Percentiles rank a stretch among this genome's conserved stretches.
phyloP scores from a whole-genome alignment of 2,329 filamentous ascomycete genomes.

The Sphaerulina populicola region DNA sequence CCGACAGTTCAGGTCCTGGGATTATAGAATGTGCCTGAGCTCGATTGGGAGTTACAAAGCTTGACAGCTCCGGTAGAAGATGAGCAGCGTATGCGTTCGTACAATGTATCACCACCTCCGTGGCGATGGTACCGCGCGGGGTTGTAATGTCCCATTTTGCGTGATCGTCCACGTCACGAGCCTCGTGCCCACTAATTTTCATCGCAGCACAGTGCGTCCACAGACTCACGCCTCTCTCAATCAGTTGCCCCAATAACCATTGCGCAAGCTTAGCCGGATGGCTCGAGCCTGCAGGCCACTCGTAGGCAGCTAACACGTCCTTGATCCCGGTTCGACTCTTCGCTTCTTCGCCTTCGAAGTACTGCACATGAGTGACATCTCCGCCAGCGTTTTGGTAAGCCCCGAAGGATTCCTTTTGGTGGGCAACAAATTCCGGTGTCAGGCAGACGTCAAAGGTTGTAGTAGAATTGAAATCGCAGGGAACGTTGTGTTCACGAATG shows the following conservation, averaged over 20 bases:
- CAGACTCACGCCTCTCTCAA: slow-evolving; percentile 35
- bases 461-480: slow-evolving; percentile 42
- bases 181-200: slow-evolving; percentile 15
- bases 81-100: slow-evolving; percentile 38
- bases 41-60: slow-evolving; percentile 38
- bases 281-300: slow-evolving; percentile 45
- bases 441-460: slow-evolving; percentile 45
- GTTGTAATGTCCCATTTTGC: slow-evolving; percentile 32
- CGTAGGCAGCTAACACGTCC: slow-evolving; percentile 41
- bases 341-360: slow-evolving; percentile 38
- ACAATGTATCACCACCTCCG: slow-evolving; percentile 34
- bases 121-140: slow-evolving; percentile 29
- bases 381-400: slow-evolving; percentile 39
- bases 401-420: slow-evolving; percentile 37
- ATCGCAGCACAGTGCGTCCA: slow-evolving; percentile 41
- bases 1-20: slow-evolving; percentile 35
- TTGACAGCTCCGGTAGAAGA: slow-evolving; percentile 32
- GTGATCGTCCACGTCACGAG: slow-evolving; percentile 3
- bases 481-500: slow-evolving; percentile 36
- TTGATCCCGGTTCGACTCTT: slow-evolving; percentile 33
- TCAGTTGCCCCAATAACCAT: slow-evolving; percentile 38
- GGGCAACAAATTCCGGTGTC: slow-evolving; percentile 41
- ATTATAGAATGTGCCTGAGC: slow-evolving; percentile 42
- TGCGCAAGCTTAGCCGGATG: slow-evolving; percentile 46
- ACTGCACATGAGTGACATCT: slow-evolving; percentile 38